phyloP scores from a whole-genome alignment of 306 rosid genomes.

The Quercus rubra region DNA sequence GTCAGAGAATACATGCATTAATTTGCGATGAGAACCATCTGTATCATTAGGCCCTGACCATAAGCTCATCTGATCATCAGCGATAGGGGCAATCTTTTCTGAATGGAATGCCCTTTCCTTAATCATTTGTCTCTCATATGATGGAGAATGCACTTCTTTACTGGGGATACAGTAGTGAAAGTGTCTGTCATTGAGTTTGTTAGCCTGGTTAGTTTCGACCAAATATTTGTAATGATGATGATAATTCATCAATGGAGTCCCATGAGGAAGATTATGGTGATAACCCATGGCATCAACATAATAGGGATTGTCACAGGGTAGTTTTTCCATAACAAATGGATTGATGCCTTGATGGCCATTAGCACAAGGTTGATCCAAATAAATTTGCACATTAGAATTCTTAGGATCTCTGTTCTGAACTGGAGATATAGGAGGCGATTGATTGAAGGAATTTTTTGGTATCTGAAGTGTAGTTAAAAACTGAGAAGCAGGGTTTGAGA shows the following conservation, averaged over 20 bases:
- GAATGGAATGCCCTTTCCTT: conserved; percentile 36
- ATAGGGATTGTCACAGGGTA: conserved; percentile 38
- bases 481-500: conserved; percentile 47
- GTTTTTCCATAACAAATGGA: conserved; percentile 44
- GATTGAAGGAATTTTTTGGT: conserved; percentile 44
- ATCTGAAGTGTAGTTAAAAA: conserved; percentile 36
- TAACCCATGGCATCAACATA: conserved; percentile 44
- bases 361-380: conserved; percentile 37
- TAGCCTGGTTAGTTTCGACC: conserved; percentile 33
- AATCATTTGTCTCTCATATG: conserved; percentile 32
- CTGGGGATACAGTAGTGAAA: conserved; percentile 44
- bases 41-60: conserved; percentile 28
- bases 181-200: conserved; percentile 30
- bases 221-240: conserved; percentile 39
- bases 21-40: conserved; percentile 37
- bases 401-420: conserved; percentile 45
- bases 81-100: conserved; percentile 36
- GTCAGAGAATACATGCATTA: conserved; percentile 52
- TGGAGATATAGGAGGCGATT: conserved; percentile 44
- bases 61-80: conserved; percentile 24
- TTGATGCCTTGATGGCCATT: conserved; percentile 33
- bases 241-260: conserved; percentile 39
- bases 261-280: conserved; percentile 40
- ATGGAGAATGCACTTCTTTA: conserved; percentile 39
- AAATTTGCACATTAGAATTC: conserved; percentile 30